Evolutionary conservation across 1,139 yeast genomes (phyloP).

Genomic region (Saccharomyces hybrid): DNA sequence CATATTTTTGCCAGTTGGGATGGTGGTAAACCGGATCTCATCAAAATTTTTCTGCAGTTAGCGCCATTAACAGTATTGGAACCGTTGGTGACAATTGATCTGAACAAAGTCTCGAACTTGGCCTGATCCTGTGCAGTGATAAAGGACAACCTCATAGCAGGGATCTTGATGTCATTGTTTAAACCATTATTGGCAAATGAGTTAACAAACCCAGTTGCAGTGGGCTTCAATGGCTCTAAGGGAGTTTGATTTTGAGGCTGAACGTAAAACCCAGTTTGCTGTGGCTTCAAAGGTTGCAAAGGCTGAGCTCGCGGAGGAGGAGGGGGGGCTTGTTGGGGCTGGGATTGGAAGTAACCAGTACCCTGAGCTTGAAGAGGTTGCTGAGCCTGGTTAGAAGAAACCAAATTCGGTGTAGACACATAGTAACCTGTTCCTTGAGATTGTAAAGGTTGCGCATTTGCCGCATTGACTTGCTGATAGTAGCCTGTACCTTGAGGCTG

Average conservation of each 20-base stretch:
- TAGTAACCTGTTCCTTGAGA: constrained; percentile 10
- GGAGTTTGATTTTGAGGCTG: constrained; percentile 27
- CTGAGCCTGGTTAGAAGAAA: constrained; percentile 3
- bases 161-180: constrained; percentile 44
- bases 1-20: constrained; percentile 78
- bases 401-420: constrained; percentile 8
- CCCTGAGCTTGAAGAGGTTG: constrained; percentile 13
- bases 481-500: constrained; percentile 12
- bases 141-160: constrained; percentile 68
- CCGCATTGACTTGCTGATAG: constrained; percentile 14
- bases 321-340: constrained; percentile 8
- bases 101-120: constrained; percentile 74
- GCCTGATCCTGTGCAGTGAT: constrained; percentile 78
- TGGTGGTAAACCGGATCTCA: constrained; percentile 74
- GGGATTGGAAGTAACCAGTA: constrained; percentile 10
- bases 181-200: constrained; percentile 33
- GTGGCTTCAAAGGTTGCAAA: constrained; percentile 18
- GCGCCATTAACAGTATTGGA: constrained; percentile 73
- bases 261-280: constrained; percentile 35
- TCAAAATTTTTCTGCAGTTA: constrained; percentile 67
- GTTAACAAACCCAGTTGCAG: constrained; percentile 34
- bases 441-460: constrained; percentile 6
- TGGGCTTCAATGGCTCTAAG: constrained; percentile 31
- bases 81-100: constrained; percentile 67
- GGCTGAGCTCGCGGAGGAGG: constrained; percentile 9